Base-by-base conservation (phyloP, 208 protist genomes). In the Trypanosoma theileri region DNA sequence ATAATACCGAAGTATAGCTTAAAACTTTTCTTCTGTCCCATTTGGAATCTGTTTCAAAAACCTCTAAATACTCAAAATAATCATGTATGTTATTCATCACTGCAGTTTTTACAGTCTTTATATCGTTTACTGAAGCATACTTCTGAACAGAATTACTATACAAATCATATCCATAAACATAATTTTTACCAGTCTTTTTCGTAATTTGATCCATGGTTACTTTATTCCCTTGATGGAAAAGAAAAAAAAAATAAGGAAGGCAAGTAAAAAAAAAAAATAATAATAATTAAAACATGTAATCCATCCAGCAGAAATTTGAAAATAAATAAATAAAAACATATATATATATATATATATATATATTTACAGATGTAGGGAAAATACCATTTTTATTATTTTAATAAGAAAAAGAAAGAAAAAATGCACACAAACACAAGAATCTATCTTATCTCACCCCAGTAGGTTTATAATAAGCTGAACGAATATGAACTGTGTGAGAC, bases 141-240 rank as follows among this genome's bases (percentile, higher is more conserved):
- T 74, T 51, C 10, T 81, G 79, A 0, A 95, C 77, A 57, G 80
- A 80, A 51, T 88, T 84, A 55, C 84, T 92, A 4, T 69, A 55
- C 13, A 92, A 68, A 62, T 88, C 86, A 80, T 95, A 95, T 7
- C 83, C 80, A 70, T 91, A 89, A 35, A 75, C 53, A 42, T 80
- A 81, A 44, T 66, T 52, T 41, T 59, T 68, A 9, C 65, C 57
- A 0, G 46, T 31, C 50, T 60, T 11, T 16, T 52, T 55, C 22
- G 7, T 59, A 71, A 10, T 14, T 55, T 59, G 54, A 59, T 71
- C 45, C 22, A 50, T 68, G 42, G 66, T 42, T 0, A 28, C 14
- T 31, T 50, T n/a, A 40, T 26, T 65, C 58, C 55, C 46, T 35
- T 24, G 11, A 24, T 24, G 16, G 0, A 70, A 71, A 60, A 65